phyloP scores from a whole-genome alignment of 2,329 filamentous ascomycete species.

The Zasmidium citrigriseum region DNA sequence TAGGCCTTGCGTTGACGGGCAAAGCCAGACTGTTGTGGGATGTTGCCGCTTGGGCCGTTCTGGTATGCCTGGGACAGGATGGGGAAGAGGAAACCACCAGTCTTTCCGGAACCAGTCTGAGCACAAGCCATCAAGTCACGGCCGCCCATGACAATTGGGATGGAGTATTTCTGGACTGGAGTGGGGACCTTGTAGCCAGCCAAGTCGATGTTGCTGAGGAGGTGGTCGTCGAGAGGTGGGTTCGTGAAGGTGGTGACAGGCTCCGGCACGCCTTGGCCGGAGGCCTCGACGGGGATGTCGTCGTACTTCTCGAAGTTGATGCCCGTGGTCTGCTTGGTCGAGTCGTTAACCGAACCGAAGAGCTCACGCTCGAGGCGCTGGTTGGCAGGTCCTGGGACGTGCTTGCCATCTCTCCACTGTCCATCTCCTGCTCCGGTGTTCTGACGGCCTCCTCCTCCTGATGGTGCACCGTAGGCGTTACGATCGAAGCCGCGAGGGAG shows the following conservation, averaged over 20 bases:
- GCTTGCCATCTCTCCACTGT: constrained; percentile 95
- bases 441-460: constrained; percentile 50
- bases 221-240: constrained; percentile 91
- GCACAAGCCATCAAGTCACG: constrained; percentile 99
- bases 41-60: constrained; percentile 74
- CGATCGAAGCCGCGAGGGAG: constrained; percentile 56
- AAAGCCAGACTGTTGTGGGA: constrained; percentile 69
- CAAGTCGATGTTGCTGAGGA: constrained; percentile 89
- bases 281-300: constrained; percentile 97
- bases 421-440: constrained; percentile 89
- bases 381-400: constrained; percentile 86
- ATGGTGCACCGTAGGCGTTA: constrained; percentile 62
- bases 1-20: constrained; percentile 97
- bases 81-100: constrained; percentile 98
- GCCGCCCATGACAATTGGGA: constrained; percentile 96
- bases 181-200: constrained; percentile 95
- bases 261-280: constrained; percentile 89
- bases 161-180: constrained; percentile 98
- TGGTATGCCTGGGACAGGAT: constrained; percentile 97
- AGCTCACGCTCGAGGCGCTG: constrained; percentile 91
- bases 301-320: constrained; percentile 99
- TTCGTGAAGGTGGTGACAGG: constrained; percentile 88
- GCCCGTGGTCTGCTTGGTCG: constrained; percentile 91
- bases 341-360: constrained; percentile 87
- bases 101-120: constrained; percentile 99